Evolutionary conservation across 129 eudicot genomes (phyloP), one percentile per base, ranked within the genome.

Genomic region (carrot (Daucus carota)): DNA sequence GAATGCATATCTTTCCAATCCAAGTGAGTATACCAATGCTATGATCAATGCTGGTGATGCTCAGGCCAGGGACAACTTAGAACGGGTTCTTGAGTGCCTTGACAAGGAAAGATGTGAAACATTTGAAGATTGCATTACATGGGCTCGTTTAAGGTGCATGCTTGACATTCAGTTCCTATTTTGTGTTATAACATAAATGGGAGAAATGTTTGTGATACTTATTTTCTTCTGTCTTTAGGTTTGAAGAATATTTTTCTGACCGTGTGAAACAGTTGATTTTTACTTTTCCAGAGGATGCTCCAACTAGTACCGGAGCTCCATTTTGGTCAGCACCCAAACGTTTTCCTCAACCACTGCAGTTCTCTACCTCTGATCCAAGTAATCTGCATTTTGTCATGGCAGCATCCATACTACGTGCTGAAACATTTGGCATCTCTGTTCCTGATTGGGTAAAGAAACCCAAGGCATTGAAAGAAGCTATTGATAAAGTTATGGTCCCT

Each of bases 251-350:
- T 80, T 93, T 88, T 65, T 73, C 84, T 38, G 84, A 88, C 76
- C 96, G 98, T 71, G 91, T 93, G 83, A 90, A 85, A 76, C 97
- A 93, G 78, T 78, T 93, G 71, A 88, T 84, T 66, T 93, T 78
- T 73, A 93, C 97, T 13, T 93, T 93, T 81, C 98, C 97, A 8
- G 98, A 93, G 79, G 96, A 93, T 59, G 95, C 95, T 43, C 80
- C 81, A 31, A 93, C 96, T 20, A 93, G 95, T 83, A 90, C 95
- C 11, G 98, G 98, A 52, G 92, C 89, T 52, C 98, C 92, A 34
- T 93, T 93, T 77, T 93, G 98, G 98, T 93, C 98, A 40, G 97
- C 98, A 42, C 98, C 98, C 13, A 93, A 93, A 78, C 86, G 98
- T 40, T 92, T 88, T 78, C 98, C 98, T 24, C 94, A 84, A 50